Base-by-base conservation (phyloP, 2,329 filamentous ascomycete species). In the Aspergillus uvarum region DNA sequence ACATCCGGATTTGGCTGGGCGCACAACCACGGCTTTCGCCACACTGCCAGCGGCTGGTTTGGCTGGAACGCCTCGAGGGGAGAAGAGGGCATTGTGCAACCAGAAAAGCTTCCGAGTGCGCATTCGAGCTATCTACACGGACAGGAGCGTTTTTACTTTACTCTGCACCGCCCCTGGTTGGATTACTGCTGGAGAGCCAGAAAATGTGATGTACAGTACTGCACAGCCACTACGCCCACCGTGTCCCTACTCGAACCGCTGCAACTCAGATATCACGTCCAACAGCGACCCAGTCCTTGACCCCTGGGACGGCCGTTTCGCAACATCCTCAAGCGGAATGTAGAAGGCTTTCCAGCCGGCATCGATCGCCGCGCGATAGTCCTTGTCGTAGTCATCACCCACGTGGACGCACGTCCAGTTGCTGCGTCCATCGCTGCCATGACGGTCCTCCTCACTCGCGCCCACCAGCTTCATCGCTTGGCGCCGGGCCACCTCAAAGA, bases 311-410 rank as follows among this genome's bases (percentile, higher is more conserved):
- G 47, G 32, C 19, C 10, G 47, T 11, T 58, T 47, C 2, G 12
- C 51, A 5, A 54, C 59, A 14, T 50, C 44, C 5, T 51, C 66
- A 4, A 75, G 72, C 54, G 65, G 51, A 42, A 79, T 63, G 24
- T 71, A 62, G 59, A 74, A 72, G 16, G 71, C 75, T 50, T 74
- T 64, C 75, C 77, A 78, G 0, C 77, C 77, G 38, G 74, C 76
- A 58, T 69, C 58, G 10, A 61, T 50, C 16, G 77, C 77, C 49
- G 72, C 79, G 24, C 62, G 26, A 56, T 75, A 79, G 60, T 81
- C 79, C 61, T 79, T 79, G 11, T 65, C 59, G 56, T 71, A 74
- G 38, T 81, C 77, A 63, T 81, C 79, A 1, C 79, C 79, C n/a
- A 80, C 72, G 69, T 81, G 79, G 1, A 80, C 67, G 60, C 67